A percentile compares a stretch with the other conserved stretches of the same genome.
Conservation (phyloP, 345 rosid species). For the Geranium brycei region DNA sequence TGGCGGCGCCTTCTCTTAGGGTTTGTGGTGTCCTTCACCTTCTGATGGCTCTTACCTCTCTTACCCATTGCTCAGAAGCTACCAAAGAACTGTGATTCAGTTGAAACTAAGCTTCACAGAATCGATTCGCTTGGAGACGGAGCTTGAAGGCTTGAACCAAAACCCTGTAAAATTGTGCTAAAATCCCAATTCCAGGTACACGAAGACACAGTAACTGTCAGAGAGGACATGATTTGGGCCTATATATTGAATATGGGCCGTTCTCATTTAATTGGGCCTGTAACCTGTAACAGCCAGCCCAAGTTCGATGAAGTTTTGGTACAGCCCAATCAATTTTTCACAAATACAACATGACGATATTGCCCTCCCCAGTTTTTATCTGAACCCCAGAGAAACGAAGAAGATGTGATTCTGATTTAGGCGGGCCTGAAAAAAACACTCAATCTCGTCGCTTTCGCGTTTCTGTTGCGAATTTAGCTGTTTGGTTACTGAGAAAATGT, state of each 20-base stretch:
- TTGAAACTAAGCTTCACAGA: background rate
- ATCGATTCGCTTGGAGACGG: background rate
- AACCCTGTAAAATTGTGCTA: background rate
- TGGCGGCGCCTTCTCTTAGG: constrained; percentile 25
- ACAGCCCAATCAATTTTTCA: too few species aligned
- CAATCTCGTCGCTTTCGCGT: background rate
- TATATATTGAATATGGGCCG: too few species aligned
- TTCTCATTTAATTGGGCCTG: too few species aligned
- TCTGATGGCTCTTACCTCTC: constrained; percentile 35
- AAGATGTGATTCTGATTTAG: background rate
- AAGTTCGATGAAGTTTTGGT: too few species aligned
- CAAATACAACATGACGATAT: too few species aligned
- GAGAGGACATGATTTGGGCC: background rate
- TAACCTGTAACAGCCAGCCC: too few species aligned
- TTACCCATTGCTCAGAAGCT: constrained; percentile 37
- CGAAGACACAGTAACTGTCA: background rate
- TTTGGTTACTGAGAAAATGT: background rate
- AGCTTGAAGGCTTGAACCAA: background rate
- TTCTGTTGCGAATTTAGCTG: background rate
- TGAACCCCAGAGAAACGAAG: too few species aligned
- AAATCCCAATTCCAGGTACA: background rate
- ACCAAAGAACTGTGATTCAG: too few species aligned
- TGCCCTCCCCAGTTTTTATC: too few species aligned
- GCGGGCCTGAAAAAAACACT: background rate
- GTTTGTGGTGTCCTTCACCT: constrained; percentile 18